Conservation (phyloP, 768 basidiomycete species). For the Lepiota venenata region DNA sequence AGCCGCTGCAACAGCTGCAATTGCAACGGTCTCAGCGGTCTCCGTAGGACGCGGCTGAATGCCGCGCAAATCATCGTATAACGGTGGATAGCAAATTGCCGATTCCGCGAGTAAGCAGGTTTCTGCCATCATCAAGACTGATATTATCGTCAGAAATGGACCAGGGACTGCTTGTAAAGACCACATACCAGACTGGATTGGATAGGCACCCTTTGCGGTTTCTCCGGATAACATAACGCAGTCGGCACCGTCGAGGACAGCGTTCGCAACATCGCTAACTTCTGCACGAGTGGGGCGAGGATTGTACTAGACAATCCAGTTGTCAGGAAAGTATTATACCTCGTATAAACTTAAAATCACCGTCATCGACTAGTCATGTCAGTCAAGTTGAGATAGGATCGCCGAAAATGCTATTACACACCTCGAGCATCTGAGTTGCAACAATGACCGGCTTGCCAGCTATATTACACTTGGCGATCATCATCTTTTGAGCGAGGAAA, state of each 20-base stretch:
- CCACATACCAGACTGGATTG: conserved; percentile 83
- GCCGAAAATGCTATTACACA: conserved; percentile 25
- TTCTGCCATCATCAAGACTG: conserved; percentile 99
- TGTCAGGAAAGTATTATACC: background rate
- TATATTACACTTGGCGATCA: conserved; percentile 99
- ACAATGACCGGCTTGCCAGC: conserved; percentile 98
- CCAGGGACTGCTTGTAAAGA: background rate
- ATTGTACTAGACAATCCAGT: conserved; percentile 66
- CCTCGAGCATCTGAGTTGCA: conserved; percentile 99
- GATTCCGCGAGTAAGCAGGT: conserved; percentile 96
- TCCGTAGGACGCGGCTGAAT: conserved; percentile 86
- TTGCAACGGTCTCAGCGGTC: conserved; percentile 93
- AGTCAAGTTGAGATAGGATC: conserved; percentile 2
- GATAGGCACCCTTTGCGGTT: conserved; percentile 97
- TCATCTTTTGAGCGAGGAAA: conserved; percentile 99
- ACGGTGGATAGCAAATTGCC: conserved; percentile 91
- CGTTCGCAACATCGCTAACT: conserved; percentile 98
- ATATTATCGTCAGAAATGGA: background rate
- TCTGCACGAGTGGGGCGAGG: conserved; percentile 98
- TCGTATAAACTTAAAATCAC: conserved; percentile 38
- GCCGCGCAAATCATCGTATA: conserved; percentile 84
- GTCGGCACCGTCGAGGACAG: conserved; percentile 97
- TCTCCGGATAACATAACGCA: conserved; percentile 99
- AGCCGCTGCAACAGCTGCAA: conserved; percentile 94
- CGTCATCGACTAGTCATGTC: conserved; percentile 77